A percentile compares a stretch with the other conserved stretches of the same genome.
These are phyloP conservation scores for Penicillium sp. DNA, from an alignment of 2,329 filamentous ascomycete species.

Conservation along the genomic window DNA sequence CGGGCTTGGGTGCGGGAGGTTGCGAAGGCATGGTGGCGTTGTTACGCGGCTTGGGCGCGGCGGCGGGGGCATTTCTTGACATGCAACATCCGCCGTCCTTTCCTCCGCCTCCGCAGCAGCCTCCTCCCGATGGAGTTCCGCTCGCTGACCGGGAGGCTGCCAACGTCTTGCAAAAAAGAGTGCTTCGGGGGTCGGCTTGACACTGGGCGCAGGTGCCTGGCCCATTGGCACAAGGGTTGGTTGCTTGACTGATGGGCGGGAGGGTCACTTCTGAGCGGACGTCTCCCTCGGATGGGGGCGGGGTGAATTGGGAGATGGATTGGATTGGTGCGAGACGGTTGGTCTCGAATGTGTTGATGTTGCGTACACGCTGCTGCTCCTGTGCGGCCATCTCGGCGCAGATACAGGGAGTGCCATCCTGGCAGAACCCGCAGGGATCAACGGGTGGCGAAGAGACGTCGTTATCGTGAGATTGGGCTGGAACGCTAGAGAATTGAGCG, in stretches of 20 bases:
- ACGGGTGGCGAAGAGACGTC: slow-evolving; percentile 44
- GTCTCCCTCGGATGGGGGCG: slow-evolving; percentile 57
- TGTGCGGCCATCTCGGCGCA: slow-evolving; percentile 66
- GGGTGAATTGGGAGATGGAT: slow-evolving; percentile 51
- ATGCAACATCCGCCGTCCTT: slow-evolving; percentile 64
- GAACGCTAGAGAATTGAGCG: slow-evolving; percentile 57
- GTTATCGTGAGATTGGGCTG: slow-evolving; percentile 21
- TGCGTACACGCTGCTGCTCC: slow-evolving; percentile 44
- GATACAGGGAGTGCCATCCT: slow-evolving; percentile 77
- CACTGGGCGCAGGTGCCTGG: slow-evolving; percentile 80
- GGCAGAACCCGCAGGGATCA: slow-evolving; percentile 79
- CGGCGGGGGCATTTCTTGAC: slow-evolving; percentile 31
- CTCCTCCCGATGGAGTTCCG: slow-evolving; percentile 44
- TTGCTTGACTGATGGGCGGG: slow-evolving; percentile 37
- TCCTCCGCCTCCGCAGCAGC: slow-evolving; percentile 64
- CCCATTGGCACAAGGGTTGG: slow-evolving; percentile 59
- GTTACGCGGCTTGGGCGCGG: slow-evolving; percentile 24
- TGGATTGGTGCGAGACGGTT: slow-evolving; percentile 48
- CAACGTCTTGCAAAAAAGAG: slow-evolving; percentile 78
- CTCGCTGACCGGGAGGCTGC: slow-evolving; percentile 58
- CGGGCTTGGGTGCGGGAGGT: slow-evolving; percentile 26
- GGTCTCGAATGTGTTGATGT: slow-evolving; percentile 43
- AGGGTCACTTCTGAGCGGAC: slow-evolving; percentile 54
- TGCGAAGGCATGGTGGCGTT: slow-evolving; percentile 23
- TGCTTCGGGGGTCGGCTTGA: slow-evolving; percentile 72